phyloP scores from a whole-genome alignment of 257 asterid species.

The Haberlea rhodopensis region DNA sequence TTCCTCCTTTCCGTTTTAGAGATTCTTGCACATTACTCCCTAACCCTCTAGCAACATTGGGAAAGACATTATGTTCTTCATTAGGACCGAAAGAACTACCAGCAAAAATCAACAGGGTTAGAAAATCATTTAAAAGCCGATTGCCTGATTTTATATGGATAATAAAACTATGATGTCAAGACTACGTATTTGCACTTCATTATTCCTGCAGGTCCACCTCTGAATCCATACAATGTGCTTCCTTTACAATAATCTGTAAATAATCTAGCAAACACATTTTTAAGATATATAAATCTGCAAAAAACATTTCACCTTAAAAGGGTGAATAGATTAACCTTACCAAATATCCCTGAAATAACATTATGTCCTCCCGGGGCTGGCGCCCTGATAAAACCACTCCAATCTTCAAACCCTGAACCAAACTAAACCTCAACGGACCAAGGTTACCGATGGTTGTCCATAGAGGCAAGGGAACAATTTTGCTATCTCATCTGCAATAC shows the following conservation, averaged over 20 bases:
- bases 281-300: background rate
- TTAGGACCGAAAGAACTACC: no score
- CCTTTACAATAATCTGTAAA: constrained; percentile 69
- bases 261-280: constrained; percentile 39
- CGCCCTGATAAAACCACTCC: constrained; percentile 82
- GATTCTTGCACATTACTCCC: no score
- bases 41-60: no score
- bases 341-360: constrained; percentile 71
- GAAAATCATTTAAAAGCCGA: background rate
- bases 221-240: constrained; percentile 70
- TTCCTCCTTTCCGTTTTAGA: no score
- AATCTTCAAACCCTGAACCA: constrained; percentile 49
- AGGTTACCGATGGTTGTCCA: constrained; percentile 61
- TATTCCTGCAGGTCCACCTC: constrained; percentile 83
- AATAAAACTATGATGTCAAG: constrained; percentile 53
- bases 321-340: constrained; percentile 27
- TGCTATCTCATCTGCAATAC: constrained; percentile 59
- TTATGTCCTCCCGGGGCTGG: constrained; percentile 89
- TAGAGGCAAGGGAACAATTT: constrained; percentile 59
- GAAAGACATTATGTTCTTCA: no score
- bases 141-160: constrained; percentile 72
- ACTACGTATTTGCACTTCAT: constrained; percentile 66
- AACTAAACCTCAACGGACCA: constrained; percentile 47
- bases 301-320: constrained; percentile 1
- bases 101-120: no score